Base-by-base conservation (phyloP, 805 yeast genomes). In the Teunomyces gatunensis region DNA sequence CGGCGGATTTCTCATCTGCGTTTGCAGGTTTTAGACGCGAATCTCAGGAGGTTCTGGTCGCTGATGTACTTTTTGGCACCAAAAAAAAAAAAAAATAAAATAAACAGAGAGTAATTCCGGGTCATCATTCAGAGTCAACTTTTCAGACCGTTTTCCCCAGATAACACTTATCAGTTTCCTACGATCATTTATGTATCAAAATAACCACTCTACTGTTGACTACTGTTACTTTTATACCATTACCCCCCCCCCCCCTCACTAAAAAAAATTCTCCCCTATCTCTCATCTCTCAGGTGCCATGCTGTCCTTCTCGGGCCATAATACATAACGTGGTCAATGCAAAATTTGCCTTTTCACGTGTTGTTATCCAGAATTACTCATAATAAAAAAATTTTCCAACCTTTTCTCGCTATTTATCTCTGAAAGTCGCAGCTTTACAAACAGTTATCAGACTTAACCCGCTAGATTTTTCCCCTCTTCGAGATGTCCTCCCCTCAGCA, bases 401-500 rank as follows among this genome's bases (percentile, higher is more conserved):
- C 28, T 13, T 13, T 18, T 12, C 15, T 5, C 10, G 23, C 28
- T 37, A 37, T 37, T 20, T 21, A 37, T 11, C 17, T 20, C 29
- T 6, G 11, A 20, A 9, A 21, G 25, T 37, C 15, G 40, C 40
- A 37, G 29, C 37, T 34, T 21, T 37, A n/a, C n/a, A 21, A 37
- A 21, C 40, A 21, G 23, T 35, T 35, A 9, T 17, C 20, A 39
- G 43, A 23, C 20, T 32, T 39, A 41, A 13, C 12, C 28, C 15
- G 4, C 9, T 5, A 10, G 11, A 32, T 20, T 32, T 20, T 32
- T 29, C 29, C 6, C 20, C 20, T 18, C 20, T 9, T 27, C 15
- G 32, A 30, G 18, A 86, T 86, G 92, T 67, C 86, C 18, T 70
- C 83, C 35, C 87, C 89, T 45, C 83, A 83, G 67, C 85, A 85